These are phyloP conservation scores for Ministeria vibrans DNA, from an alignment of 78 protist species.

Conservation along the genomic window DNA sequence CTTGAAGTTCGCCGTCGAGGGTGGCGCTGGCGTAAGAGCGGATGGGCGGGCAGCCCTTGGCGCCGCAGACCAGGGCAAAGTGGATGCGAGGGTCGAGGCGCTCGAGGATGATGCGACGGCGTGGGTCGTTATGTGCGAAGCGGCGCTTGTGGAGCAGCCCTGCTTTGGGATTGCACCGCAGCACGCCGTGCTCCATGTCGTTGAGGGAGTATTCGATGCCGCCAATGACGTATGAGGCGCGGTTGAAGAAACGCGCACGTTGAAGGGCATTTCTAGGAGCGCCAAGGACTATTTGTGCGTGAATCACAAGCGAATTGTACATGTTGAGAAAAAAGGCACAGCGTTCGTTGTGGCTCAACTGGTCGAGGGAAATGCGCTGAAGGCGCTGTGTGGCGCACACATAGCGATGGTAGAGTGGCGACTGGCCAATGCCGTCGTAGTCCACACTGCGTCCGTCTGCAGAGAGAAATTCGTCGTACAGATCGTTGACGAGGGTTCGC, in stretches of 20 bases:
- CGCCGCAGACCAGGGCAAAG: not conserved
- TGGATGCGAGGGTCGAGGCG: not conserved
- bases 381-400: too few relatives aligned
- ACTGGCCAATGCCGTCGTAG: too few relatives aligned
- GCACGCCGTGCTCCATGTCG: slow-evolving; percentile 27
- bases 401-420: too few relatives aligned
- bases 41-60: not conserved
- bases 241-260: slow-evolving; percentile 21
- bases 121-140: not conserved
- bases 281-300: slow-evolving; percentile 6
- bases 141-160: too few relatives aligned
- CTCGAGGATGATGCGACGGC: not conserved
- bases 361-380: too few relatives aligned
- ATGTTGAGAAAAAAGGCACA: slow-evolving; percentile 23
- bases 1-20: not conserved
- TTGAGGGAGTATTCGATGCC: slow-evolving; percentile 13
- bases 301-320: slow-evolving; percentile 16
- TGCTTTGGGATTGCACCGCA: slow-evolving; percentile 23
- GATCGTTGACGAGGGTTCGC: too few relatives aligned
- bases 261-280: too few relatives aligned
- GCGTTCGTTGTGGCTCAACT: not conserved
- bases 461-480: too few relatives aligned
- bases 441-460: too few relatives aligned
- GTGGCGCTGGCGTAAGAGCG: not conserved
- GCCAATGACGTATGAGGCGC: slow-evolving; percentile 5